Evolutionary conservation across 129 eudicot species (phyloP).

Genomic region (Flaveria sonorensis): DNA sequence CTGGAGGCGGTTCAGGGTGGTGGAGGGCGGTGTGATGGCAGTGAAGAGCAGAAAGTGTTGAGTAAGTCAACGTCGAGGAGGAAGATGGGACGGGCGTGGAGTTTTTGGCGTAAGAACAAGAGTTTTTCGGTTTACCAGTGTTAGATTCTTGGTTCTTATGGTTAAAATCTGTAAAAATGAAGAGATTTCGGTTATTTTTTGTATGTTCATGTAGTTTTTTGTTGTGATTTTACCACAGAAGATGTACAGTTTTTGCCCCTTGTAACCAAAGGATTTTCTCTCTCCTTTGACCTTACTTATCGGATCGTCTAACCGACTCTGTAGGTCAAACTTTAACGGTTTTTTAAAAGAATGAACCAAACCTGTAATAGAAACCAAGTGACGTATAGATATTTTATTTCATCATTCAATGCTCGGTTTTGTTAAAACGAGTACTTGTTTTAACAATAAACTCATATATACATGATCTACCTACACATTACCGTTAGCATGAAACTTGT

Average conservation of each 20-base stretch:
- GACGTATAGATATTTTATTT: neutral
- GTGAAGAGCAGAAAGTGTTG: slow-evolving; percentile 51
- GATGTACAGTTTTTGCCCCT: slow-evolving; percentile 51
- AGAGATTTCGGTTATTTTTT: neutral
- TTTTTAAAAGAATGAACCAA: no score
- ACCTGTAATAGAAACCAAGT: neutral
- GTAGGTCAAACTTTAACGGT: no score
- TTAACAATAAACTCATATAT: neutral
- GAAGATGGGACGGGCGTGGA: slow-evolving; percentile 57
- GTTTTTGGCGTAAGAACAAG: slow-evolving; percentile 88
- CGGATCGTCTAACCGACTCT: no score
- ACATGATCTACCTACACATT: neutral
- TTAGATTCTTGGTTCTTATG: slow-evolving; percentile 31
- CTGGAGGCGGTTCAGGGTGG: slow-evolving; percentile 39
- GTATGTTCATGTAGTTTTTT: slow-evolving; percentile 20
- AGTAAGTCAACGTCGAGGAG: slow-evolving; percentile 65
- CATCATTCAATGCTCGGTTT: neutral
- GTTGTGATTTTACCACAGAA: slow-evolving; percentile 19
- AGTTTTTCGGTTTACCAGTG: slow-evolving; percentile 71
- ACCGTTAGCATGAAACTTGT: slow-evolving; percentile 12
- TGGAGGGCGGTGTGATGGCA: slow-evolving; percentile 38
- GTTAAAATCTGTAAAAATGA: slow-evolving; percentile 44
- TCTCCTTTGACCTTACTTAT: slow-evolving; percentile 16
- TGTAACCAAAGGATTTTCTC: slow-evolving; percentile 37
- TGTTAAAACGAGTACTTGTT: neutral